These are phyloP conservation scores for Rhododendron molle DNA, from an alignment of 148 eudicot species.

Conservation along the genomic window DNA sequence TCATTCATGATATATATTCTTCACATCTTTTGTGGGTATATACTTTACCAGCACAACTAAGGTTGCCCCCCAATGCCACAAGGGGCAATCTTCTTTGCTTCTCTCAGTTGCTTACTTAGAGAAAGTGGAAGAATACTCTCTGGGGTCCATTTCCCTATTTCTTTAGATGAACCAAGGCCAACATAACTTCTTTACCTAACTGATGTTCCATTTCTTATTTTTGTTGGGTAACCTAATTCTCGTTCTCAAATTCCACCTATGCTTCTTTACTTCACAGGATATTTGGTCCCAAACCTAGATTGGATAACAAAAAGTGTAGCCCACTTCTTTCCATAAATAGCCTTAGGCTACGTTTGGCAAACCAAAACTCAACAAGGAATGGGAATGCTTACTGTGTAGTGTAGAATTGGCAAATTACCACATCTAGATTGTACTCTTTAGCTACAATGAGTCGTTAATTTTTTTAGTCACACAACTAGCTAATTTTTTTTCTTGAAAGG, in stretches of 20 bases:
- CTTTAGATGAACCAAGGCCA: constrained; percentile 20
- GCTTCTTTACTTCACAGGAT: constrained; percentile 1
- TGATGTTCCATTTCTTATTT: constrained; percentile 22
- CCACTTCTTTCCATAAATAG: neutral
- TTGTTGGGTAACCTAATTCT: constrained; percentile 5
- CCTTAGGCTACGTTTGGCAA: neutral
- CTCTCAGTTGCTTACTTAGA: neutral
- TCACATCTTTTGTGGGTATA: neutral
- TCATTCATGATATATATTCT: neutral
- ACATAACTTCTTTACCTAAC: constrained; percentile 38
- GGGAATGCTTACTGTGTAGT: neutral
- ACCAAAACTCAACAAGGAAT: neutral
- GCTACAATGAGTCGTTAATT: neutral
- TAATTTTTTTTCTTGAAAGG: neutral
- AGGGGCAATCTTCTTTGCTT: constrained; percentile 5
- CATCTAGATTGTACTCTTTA: neutral
- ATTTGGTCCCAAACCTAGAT: constrained; percentile 5
- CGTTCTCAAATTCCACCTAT: constrained; percentile 2
- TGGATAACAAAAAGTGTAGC: neutral
- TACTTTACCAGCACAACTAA: constrained; percentile 4
- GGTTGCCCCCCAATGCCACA: neutral
- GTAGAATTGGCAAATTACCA: neutral
- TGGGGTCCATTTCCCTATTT: constrained; percentile 17
- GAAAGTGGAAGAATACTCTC: neutral
- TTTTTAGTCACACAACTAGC: neutral